phyloP scores from a whole-genome alignment of 2,329 filamentous ascomycete genomes.

The Venturia effusa region DNA sequence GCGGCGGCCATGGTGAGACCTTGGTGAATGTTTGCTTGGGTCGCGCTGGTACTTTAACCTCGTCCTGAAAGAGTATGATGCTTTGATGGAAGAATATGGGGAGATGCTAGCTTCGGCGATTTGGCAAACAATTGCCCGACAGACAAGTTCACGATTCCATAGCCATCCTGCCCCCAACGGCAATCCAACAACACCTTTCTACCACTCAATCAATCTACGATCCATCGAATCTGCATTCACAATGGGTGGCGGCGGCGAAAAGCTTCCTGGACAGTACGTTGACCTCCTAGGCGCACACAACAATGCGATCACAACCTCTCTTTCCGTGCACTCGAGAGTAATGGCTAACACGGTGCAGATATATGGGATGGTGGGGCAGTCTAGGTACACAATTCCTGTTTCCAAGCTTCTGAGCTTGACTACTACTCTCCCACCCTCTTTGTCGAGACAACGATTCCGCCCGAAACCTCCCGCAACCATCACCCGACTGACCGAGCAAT shows the following conservation, averaged over 20 bases:
- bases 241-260: constrained; percentile 32
- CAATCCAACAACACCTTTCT: neutral
- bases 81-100: neutral
- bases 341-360: constrained; percentile 6
- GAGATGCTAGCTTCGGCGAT: neutral
- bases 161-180: too few species aligned
- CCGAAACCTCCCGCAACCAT: constrained; percentile 6
- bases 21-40: constrained; percentile 15
- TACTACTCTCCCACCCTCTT: neutral
- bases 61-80: constrained; percentile 1
- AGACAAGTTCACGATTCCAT: neutral
- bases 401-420: neutral
- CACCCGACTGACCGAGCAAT: constrained; percentile 5
- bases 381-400: constrained; percentile 49
- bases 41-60: neutral
- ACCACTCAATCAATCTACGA: neutral
- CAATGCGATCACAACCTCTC: constrained; percentile 12
- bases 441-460: neutral
- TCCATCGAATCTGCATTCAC: neutral
- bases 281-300: neutral
- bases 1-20: constrained; percentile 36
- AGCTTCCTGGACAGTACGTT: constrained; percentile 27
- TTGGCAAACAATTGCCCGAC: neutral
- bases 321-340: constrained; percentile 7
- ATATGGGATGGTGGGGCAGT: constrained; percentile 59